Conservation (phyloP, 2,329 filamentous ascomycete species). For the Zymoseptoria ardabiliae region DNA sequence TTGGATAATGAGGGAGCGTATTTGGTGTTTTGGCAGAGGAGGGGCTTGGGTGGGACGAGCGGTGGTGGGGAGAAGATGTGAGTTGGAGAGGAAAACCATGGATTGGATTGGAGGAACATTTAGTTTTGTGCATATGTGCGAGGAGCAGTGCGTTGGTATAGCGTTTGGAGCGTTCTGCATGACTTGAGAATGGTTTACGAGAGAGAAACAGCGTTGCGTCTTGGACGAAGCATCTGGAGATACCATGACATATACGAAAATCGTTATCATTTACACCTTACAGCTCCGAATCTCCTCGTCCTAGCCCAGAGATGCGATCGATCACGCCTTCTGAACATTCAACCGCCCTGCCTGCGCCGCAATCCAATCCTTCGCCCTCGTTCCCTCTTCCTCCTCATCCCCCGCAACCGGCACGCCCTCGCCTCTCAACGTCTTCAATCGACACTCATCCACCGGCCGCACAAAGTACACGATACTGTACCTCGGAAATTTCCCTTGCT, state of each 20-base stretch:
- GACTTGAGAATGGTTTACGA: background rate
- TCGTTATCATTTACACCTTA: background rate
- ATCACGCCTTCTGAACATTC: constrained; percentile 3
- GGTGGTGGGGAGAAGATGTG: background rate
- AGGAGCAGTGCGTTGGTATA: background rate
- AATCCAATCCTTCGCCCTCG: constrained; percentile 38
- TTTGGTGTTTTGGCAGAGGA: constrained; percentile 52
- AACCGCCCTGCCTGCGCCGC: constrained; percentile 33
- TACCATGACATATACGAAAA: background rate
- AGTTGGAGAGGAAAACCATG: background rate
- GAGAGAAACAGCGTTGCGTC: background rate
- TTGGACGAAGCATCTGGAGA: background rate
- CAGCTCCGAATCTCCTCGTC: background rate
- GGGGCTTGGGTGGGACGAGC: background rate
- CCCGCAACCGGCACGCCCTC: constrained; percentile 21
- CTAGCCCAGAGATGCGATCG: background rate
- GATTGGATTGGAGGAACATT: background rate
- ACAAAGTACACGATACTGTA: constrained; percentile 52
- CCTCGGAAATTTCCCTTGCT: constrained; percentile 40
- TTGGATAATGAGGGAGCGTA: constrained; percentile 59
- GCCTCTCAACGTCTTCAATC: constrained; percentile 34
- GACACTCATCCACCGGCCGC: constrained; percentile 43
- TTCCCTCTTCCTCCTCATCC: constrained; percentile 30
- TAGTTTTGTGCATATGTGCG: background rate
- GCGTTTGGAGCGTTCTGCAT: constrained; percentile 1